These are phyloP conservation scores for Umbelopsis sp. DNA, from an alignment of 192 early-diverging fungal species.

Conservation along the genomic window DNA sequence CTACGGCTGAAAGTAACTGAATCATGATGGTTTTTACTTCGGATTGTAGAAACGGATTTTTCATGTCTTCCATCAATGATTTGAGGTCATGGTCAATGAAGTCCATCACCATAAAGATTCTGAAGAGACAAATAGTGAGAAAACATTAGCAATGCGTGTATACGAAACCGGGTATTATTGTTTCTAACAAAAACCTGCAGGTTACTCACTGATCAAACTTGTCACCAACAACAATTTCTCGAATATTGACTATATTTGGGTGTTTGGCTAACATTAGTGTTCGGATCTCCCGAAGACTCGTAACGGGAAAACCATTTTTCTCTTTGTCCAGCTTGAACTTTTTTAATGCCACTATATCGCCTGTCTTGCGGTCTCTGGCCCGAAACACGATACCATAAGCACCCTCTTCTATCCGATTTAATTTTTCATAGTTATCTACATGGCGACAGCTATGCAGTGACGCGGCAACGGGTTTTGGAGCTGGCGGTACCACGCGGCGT, in stretches of 20 bases:
- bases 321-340: slow-evolving; percentile 62
- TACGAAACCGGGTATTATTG: not conserved
- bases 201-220: slow-evolving; percentile 56
- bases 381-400: slow-evolving; percentile 97
- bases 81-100: slow-evolving; percentile 96
- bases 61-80: slow-evolving; percentile 85
- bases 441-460: slow-evolving; percentile 63
- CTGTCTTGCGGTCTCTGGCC: slow-evolving; percentile 78
- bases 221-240: slow-evolving; percentile 76
- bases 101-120: slow-evolving; percentile 97
- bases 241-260: slow-evolving; percentile 81
- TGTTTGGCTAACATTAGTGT: slow-evolving; percentile 78
- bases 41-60: slow-evolving; percentile 75
- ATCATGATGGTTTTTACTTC: slow-evolving; percentile 83
- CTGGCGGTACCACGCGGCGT: not conserved
- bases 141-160: not conserved
- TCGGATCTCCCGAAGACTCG: slow-evolving; percentile 77
- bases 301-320: slow-evolving; percentile 78
- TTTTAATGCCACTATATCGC: slow-evolving; percentile 66
- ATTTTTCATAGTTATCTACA: slow-evolving; percentile 88
- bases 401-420: slow-evolving; percentile 97
- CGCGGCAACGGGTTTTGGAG: slow-evolving; percentile 41
- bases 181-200: not conserved
- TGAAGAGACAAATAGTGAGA: slow-evolving; percentile 34
- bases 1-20: slow-evolving; percentile 66